Evolutionary conservation across 495 filamentous ascomycete species (phyloP), one percentile per base, ranked within the genome.

Genomic region (Letharia lupina): DNA sequence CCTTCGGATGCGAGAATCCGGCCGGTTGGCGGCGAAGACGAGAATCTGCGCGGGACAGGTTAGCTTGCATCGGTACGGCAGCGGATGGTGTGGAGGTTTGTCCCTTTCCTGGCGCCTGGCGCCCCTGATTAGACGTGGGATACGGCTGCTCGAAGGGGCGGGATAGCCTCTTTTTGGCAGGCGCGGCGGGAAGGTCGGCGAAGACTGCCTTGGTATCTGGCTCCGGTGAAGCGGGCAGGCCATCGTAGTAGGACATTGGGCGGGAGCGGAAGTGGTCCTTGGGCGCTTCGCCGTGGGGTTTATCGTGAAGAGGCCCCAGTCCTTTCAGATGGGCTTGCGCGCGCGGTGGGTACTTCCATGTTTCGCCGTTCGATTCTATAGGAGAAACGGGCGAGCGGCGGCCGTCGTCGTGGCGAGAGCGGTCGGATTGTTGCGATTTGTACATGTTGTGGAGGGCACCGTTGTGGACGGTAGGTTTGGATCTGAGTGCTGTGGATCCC

Each of bases 61-160:
- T 37, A 9, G 54, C 54, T 0, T 37, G 54, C 54, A 11, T 37
- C 6, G 28, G 52, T 8, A 7, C 31, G 11, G 0, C 12, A 28
- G 7, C 28, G 2, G 23, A 28, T 33, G 23, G 23, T 8, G 12
- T 4, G 12, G 50, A 18, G 13, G 54, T 3, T 57, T 57, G 13
- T 10, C 33, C 7, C 15, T 57, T 13, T 20, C 8, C 8, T 57
- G 33, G 18, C 15, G 33, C 13, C 48, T 1, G 23, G 23, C 23
- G 9, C 9, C 10, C 48, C 31, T 31, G 6, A 11, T 52, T 12
- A 9, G 37, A 3, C 1, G 13, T 37, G 31, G 33, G 33, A 16
- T 57, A n/a, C 7, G 54, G 54, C 54, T 57, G 54, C 15, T 57
- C 54, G 16, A 57, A 57, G 1, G 54, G 54, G 16, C 54, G 54